Percentiles rank a stretch among this genome's conserved stretches.
Evolutionary conservation across 331 rosid species (phyloP).

Genomic region (Pyrus hybrid): DNA sequence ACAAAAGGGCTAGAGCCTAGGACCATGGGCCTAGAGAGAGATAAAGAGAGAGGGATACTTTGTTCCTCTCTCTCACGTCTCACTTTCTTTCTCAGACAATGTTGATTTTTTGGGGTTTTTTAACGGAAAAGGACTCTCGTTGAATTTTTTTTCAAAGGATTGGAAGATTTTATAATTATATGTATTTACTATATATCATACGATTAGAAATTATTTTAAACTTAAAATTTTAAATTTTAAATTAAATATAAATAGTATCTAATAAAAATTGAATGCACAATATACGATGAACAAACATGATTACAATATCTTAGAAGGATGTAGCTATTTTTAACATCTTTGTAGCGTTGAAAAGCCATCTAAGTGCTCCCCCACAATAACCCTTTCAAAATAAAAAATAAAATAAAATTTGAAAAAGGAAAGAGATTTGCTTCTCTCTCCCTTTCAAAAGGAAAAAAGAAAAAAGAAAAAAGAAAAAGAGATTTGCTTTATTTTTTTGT

Average conservation of each 20-base stretch:
- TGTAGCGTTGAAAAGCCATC: not conserved
- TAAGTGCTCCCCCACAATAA: not conserved
- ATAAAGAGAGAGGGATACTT: no score
- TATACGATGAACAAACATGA: rapidly evolving
- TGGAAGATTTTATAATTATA: no score
- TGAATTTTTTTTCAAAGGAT: no score
- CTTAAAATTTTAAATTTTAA: no score
- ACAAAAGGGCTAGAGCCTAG: not conserved
- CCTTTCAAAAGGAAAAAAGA: no score
- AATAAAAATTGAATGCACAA: rapidly evolving
- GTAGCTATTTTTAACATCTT: not conserved
- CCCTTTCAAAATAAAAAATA: not conserved
- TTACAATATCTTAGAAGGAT: no score
- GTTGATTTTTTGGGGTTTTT: not conserved
- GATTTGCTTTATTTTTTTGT: not conserved
- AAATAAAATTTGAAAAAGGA: no score
- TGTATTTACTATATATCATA: rapidly evolving
- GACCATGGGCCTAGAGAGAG: not conserved
- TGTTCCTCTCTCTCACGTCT: not conserved
- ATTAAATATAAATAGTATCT: no score
- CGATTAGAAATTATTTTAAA: no score
- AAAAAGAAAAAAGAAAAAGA: not conserved
- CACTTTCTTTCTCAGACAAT: not conserved
- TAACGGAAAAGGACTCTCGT: no score
- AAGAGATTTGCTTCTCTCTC: no score